A percentile compares a stretch with the other conserved stretches of the same genome.
These are phyloP conservation scores for Wickerhamiella nectarea DNA, from an alignment of 805 yeast species.

Conservation along the genomic window DNA sequence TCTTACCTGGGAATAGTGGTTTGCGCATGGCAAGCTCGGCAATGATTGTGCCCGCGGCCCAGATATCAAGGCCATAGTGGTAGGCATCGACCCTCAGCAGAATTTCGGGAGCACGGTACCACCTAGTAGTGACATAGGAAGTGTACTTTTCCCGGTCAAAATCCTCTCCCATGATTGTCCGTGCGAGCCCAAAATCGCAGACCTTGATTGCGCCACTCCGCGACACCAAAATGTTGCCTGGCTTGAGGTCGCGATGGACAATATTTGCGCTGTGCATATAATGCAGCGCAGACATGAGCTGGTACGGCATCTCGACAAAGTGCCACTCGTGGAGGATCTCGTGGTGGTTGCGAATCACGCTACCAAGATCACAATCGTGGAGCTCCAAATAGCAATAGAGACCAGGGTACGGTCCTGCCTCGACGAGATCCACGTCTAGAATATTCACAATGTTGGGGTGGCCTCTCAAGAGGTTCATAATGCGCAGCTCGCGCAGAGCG, in stretches of 20 bases:
- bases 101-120: slow-evolving; percentile 93
- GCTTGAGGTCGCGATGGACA: slow-evolving; percentile 83
- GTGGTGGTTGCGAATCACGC: slow-evolving; percentile 44
- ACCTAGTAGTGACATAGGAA: slow-evolving; percentile 76
- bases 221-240: slow-evolving; percentile 74
- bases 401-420: slow-evolving; percentile 61
- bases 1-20: slow-evolving; percentile 69
- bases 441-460: slow-evolving; percentile 69
- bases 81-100: slow-evolving; percentile 31
- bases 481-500: slow-evolving; percentile 69
- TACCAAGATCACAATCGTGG: slow-evolving; percentile 66
- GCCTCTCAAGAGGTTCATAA: slow-evolving; percentile 73
- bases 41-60: slow-evolving; percentile 89
- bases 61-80: slow-evolving; percentile 51
- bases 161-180: slow-evolving; percentile 41
- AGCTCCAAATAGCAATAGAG: slow-evolving; percentile 80
- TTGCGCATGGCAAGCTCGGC: slow-evolving; percentile 71
- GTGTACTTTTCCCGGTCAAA: slow-evolving; percentile 24
- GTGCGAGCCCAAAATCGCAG: slow-evolving; percentile 87
- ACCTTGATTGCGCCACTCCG: slow-evolving; percentile 64
- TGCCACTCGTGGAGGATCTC: slow-evolving; percentile 77
- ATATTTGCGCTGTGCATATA: slow-evolving; percentile 88
- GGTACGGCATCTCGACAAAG: slow-evolving; percentile 61
- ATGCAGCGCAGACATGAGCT: slow-evolving; percentile 71
- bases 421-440: slow-evolving; percentile 59